Conservation (phyloP, 140 eudicot species). For the Anethum foeniculum region DNA sequence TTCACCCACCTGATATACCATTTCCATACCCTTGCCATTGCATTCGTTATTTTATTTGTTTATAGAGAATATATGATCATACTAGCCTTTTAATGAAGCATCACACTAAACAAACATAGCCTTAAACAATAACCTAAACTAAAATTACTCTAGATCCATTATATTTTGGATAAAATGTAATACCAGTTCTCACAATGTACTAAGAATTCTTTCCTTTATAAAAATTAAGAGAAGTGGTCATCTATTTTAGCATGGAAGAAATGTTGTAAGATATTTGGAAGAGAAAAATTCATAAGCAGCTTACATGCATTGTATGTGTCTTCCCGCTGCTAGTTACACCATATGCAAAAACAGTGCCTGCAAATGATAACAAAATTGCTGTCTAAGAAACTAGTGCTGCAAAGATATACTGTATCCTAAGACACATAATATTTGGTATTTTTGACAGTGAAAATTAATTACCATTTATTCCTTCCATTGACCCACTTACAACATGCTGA, state of each 20-base stretch:
- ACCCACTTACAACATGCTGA: conserved; percentile 80
- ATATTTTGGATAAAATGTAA: no score
- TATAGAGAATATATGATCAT: background rate
- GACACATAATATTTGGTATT: background rate
- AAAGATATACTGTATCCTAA: background rate
- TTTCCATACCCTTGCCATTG: background rate
- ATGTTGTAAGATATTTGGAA: background rate
- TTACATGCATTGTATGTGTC: conserved; percentile 96
- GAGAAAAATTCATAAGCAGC: conserved; percentile 10
- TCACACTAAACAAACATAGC: background rate
- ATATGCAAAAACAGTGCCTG: conserved; percentile 90
- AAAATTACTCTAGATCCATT: background rate
- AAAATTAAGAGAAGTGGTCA: background rate
- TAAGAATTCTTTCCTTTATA: background rate
- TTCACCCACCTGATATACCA: no score
- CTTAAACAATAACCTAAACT: background rate
- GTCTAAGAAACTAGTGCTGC: background rate
- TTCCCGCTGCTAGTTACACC: conserved; percentile 98
- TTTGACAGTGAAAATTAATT: conserved; percentile 8
- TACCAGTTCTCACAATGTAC: background rate
- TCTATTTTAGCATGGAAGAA: background rate
- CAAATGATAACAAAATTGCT: conserved; percentile 9
- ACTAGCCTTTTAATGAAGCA: background rate
- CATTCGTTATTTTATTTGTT: background rate
- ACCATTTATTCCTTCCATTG: conserved; percentile 97